These are phyloP conservation scores for Penicillium psychrofluorescens DNA, from an alignment of 495 filamentous ascomycete species.

Conservation along the genomic window DNA sequence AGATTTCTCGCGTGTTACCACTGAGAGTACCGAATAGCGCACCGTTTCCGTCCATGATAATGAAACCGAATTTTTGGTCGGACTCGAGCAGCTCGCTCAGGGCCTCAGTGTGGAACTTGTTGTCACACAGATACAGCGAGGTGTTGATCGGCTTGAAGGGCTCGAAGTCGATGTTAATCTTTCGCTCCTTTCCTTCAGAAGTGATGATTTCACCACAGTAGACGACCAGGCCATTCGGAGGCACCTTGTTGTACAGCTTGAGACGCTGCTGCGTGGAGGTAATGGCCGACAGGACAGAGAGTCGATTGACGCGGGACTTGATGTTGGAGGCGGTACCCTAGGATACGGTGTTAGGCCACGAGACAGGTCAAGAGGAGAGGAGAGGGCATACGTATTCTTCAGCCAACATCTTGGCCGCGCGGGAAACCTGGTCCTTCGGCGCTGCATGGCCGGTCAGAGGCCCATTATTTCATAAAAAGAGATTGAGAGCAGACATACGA, in stretches of 20 bases:
- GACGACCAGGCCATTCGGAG: conserved; percentile 92
- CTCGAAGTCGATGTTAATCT: conserved; percentile 99
- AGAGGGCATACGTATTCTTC: conserved; percentile 85
- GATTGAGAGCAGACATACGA: conserved; percentile 47
- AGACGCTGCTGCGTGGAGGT: conserved; percentile 98
- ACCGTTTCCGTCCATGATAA: conserved; percentile 99
- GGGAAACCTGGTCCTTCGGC: conserved; percentile 95
- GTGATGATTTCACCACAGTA: conserved; percentile 99
- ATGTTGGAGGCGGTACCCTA: conserved; percentile 98
- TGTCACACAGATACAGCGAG: conserved; percentile 97
- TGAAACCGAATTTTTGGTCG: conserved; percentile 98
- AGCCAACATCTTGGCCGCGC: conserved; percentile 97
- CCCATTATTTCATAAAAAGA: background rate
- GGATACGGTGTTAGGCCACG: background rate
- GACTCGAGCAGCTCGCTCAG: conserved; percentile 94
- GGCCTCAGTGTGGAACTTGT: conserved; percentile 98
- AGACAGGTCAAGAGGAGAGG: background rate
- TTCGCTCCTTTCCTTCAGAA: conserved; percentile 93
- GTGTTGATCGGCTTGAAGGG: conserved; percentile 99
- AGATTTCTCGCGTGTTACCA: conserved; percentile 92
- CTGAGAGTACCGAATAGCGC: conserved; percentile 93
- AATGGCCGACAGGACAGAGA: conserved; percentile 94
- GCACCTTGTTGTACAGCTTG: conserved; percentile 97
- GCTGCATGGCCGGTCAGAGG: conserved; percentile 42
- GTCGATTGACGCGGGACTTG: conserved; percentile 97